Conservation (phyloP, 2,329 filamentous ascomycete genomes). For the Emericellopsis cladophorae region DNA sequence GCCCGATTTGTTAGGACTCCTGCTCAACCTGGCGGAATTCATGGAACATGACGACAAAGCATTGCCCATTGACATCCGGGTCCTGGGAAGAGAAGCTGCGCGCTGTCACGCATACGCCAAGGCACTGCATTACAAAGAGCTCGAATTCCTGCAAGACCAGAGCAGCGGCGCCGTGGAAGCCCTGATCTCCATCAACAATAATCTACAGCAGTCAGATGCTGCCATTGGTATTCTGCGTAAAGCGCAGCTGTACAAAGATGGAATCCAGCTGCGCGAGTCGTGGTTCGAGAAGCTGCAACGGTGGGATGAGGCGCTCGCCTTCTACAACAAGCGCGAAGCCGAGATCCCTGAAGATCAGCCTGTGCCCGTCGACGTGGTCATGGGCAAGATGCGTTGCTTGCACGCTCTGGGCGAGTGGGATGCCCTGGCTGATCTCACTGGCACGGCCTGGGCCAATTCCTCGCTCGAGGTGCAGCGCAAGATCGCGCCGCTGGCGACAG, state of each 20-base stretch:
- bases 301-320: conserved; percentile 92
- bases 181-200: conserved; percentile 98
- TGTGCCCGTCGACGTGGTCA: conserved; percentile 80
- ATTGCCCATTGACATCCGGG: conserved; percentile 90
- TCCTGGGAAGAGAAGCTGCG: conserved; percentile 85
- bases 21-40: conserved; percentile 95
- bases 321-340: conserved; percentile 76
- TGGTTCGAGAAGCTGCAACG: conserved; percentile 98
- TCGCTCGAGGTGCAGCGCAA: conserved; percentile 75
- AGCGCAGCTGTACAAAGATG: conserved; percentile 87
- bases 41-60: conserved; percentile 99
- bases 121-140: conserved; percentile 94
- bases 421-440: conserved; percentile 72
- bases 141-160: conserved; percentile 96
- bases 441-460: conserved; percentile 89
- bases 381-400: conserved; percentile 98
- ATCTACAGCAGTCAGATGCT: conserved; percentile 95
- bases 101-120: conserved; percentile 98
- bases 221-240: conserved; percentile 96
- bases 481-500: conserved; percentile 87
- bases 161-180: conserved; percentile 93
- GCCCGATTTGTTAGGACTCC: conserved; percentile 83
- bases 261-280: conserved; percentile 87
- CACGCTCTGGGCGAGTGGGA: conserved; percentile 98
- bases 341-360: conserved; percentile 46